Conservation (phyloP, 2,329 filamentous ascomycete species). For the Periglandula ipomoeae region DNA sequence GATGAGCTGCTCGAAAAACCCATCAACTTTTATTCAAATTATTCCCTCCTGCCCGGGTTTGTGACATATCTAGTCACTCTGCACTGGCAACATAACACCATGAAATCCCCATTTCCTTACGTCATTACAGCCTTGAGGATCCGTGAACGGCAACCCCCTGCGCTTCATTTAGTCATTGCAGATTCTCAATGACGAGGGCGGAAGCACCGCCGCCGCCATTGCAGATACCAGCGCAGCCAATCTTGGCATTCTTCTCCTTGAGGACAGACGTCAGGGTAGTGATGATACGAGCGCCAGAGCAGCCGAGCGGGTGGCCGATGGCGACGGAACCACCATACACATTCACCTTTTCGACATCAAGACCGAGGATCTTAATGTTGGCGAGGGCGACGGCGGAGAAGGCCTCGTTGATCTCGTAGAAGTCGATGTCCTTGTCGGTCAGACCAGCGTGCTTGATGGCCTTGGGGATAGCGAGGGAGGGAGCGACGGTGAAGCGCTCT, state of each 20-base stretch:
- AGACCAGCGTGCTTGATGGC: slow-evolving; percentile 91
- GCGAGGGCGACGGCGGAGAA: slow-evolving; percentile 95
- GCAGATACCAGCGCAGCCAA: slow-evolving; percentile 92
- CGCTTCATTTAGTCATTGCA: slow-evolving; percentile 44
- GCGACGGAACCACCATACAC: slow-evolving; percentile 91
- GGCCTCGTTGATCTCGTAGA: slow-evolving; percentile 98
- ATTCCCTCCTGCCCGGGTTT: background rate
- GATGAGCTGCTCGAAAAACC: background rate
- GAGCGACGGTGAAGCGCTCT: slow-evolving; percentile 91
- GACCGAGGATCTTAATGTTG: slow-evolving; percentile 83
- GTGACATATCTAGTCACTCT: background rate
- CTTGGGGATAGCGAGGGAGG: slow-evolving; percentile 91
- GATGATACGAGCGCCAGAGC: slow-evolving; percentile 87
- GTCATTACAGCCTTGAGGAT: slow-evolving; percentile 9
- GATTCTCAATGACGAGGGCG: slow-evolving; percentile 78
- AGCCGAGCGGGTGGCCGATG: slow-evolving; percentile 89
- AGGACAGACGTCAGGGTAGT: slow-evolving; percentile 84
- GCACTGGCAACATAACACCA: background rate
- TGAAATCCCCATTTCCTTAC: background rate
- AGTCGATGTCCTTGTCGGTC: slow-evolving; percentile 69
- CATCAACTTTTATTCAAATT: slow-evolving; percentile 1
- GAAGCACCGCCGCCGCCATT: slow-evolving; percentile 95
- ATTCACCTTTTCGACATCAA: slow-evolving; percentile 83
- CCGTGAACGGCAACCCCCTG: background rate
- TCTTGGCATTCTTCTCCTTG: slow-evolving; percentile 83